phyloP scores from a whole-genome alignment of 2,329 filamentous ascomycete genomes.

The Bretziella fagacearum region DNA sequence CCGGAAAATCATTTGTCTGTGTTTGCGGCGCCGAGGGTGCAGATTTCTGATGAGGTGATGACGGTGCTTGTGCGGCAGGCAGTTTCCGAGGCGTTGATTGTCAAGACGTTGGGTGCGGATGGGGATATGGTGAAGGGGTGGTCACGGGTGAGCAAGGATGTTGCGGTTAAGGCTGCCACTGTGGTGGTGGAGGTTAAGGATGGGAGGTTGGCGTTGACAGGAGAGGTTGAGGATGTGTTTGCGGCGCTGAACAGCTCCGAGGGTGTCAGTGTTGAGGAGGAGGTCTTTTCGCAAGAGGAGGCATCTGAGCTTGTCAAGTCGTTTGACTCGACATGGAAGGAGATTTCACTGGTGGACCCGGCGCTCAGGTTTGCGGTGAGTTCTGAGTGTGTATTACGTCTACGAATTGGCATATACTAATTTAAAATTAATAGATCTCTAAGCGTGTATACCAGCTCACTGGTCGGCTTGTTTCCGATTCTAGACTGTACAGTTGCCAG shows the following conservation, averaged over 20 bases:
- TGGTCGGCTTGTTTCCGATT: slow-evolving; percentile 59
- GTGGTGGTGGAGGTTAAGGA: slow-evolving; percentile 24
- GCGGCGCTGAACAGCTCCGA: slow-evolving; percentile 21
- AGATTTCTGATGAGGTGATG: slow-evolving; percentile 21
- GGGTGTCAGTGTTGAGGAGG: slow-evolving; percentile 19
- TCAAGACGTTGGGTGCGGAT: slow-evolving; percentile 21
- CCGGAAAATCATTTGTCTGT: slow-evolving; percentile 27
- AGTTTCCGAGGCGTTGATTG: slow-evolving; percentile 33
- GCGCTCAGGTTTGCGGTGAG: slow-evolving; percentile 58
- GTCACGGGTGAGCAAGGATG: slow-evolving; percentile 22
- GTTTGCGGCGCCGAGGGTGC: slow-evolving; percentile 24
- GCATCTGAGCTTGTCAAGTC: slow-evolving; percentile 27
- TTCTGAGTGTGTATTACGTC: slow-evolving; percentile 19
- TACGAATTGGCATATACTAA: too few relatives aligned
- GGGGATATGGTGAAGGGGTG: slow-evolving; percentile 19
- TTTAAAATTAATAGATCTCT: too few relatives aligned
- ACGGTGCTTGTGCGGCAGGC: slow-evolving; percentile 33
- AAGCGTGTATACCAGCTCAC: slow-evolving; percentile 71
- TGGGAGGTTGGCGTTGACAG: slow-evolving; percentile 27
- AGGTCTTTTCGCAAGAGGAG: slow-evolving; percentile 19
- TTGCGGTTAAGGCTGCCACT: slow-evolving; percentile 23
- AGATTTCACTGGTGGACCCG: slow-evolving; percentile 37
- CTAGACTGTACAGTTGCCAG: slow-evolving; percentile 38
- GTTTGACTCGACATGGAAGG: slow-evolving; percentile 41
- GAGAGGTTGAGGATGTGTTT: slow-evolving; percentile 23